Evolutionary conservation across 2,329 filamentous ascomycete genomes (phyloP).

Genomic region (Monosporascus sp.): DNA sequence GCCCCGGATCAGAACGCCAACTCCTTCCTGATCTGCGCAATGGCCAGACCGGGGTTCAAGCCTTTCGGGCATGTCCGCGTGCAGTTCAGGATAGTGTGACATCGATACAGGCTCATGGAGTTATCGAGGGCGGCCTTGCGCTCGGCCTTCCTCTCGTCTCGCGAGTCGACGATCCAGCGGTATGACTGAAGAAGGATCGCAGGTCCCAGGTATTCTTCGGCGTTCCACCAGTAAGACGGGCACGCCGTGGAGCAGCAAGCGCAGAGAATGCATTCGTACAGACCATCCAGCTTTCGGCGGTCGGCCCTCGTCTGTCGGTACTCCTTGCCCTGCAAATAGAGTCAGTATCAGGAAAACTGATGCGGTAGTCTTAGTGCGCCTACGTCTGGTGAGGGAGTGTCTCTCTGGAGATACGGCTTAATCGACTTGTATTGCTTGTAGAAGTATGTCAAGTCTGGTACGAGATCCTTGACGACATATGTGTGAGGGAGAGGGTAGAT

Average conservation of each 20-base stretch:
- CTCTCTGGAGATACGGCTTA: slow-evolving; percentile 94
- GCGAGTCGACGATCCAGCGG: slow-evolving; percentile 92
- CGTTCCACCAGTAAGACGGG: slow-evolving; percentile 99
- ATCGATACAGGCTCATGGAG: slow-evolving; percentile 97
- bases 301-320: slow-evolving; percentile 87
- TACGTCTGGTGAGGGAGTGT: slow-evolving; percentile 78
- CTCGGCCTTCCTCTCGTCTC: slow-evolving; percentile 83
- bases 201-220: slow-evolving; percentile 95
- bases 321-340: slow-evolving; percentile 67
- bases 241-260: slow-evolving; percentile 98
- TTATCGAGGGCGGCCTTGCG: slow-evolving; percentile 92
- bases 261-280: slow-evolving; percentile 99
- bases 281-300: slow-evolving; percentile 91
- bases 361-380: slow-evolving; percentile 26
- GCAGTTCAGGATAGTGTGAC: slow-evolving; percentile 99
- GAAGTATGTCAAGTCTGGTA: slow-evolving; percentile 95
- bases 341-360: slow-evolving; percentile 5
- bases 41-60: slow-evolving; percentile 88
- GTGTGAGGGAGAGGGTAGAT: slow-evolving; percentile 98
- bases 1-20: slow-evolving; percentile 55
- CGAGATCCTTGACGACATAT: slow-evolving; percentile 98
- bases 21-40: slow-evolving; percentile 98
- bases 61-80: slow-evolving; percentile 97
- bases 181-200: slow-evolving; percentile 96
- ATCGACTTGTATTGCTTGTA: slow-evolving; percentile 99